Base-by-base conservation (phyloP, 169 alveolate species). In the Plasmodium ovale region DNA sequence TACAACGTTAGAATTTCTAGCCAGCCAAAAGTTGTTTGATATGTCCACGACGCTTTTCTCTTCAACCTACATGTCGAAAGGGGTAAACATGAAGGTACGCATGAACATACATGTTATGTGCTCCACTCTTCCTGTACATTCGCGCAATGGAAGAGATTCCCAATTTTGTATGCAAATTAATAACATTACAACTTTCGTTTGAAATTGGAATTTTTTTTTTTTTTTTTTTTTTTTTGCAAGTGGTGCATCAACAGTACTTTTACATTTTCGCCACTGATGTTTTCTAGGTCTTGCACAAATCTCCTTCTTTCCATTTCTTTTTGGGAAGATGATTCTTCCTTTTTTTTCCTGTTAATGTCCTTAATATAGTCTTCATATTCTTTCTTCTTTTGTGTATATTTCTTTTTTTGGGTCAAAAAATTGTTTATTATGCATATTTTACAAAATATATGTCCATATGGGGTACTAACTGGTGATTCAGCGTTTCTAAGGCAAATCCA, bases 371-470 rank as follows among this genome's bases (percentile, higher is more conserved):
- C 65, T n/a, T 71, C 60, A 39, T 82, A 72, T 47, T 65, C 87
- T 37, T 64, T 92, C 62, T 71, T 56, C 51, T 54, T 70, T 47
- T 49, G 14, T 2, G 87, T 25, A 72, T 60, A 62, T 71, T 79
- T 88, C 87, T 94, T 93, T 95, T 96, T 95, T 94, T 98, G 98
- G 9, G 89, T 82, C 42, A 96, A 87, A 29, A 96, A 94, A 85
- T 95, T 95, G 77, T 95, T 96, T 49, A 97, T 71, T 14, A 97
- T 95, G 64, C 99, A 98, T 54, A 95, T 96, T 87, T 95, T 96
- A 92, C 99, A 98, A 70, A 95, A 98, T 44, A 98, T 89, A 92
- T 97, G 95, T 1, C 99, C 99, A 79, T 93, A 89, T n/a, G 95
- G 94, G 5, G 99, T 97, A 37, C 96, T 90, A 37, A 96, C 95